These are phyloP conservation scores for Diplodia scrobiculata DNA, from an alignment of 2,329 filamentous ascomycete species.

Conservation along the genomic window DNA sequence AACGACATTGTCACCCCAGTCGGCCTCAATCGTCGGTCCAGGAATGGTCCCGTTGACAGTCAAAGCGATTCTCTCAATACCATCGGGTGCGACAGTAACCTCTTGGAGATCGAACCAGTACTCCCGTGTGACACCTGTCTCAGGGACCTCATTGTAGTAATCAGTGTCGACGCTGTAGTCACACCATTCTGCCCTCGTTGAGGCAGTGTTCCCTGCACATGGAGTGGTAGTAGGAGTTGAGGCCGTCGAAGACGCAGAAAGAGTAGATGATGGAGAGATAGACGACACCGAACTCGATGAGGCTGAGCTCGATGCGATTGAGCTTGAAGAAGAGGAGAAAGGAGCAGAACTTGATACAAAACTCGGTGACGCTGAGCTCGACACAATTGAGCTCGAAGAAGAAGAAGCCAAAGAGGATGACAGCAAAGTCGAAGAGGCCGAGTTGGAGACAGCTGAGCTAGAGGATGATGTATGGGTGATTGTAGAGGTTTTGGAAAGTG, in stretches of 20 bases:
- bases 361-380: background rate
- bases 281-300: background rate
- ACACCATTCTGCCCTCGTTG: slow-evolving; percentile 45
- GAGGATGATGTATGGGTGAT: background rate
- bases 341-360: background rate
- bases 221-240: background rate
- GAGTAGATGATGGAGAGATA: background rate
- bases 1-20: slow-evolving; percentile 52
- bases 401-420: background rate
- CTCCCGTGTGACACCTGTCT: slow-evolving; percentile 58
- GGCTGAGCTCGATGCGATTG: background rate
- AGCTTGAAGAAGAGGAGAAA: background rate
- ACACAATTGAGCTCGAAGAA: background rate
- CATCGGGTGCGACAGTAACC: slow-evolving; percentile 58
- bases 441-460: background rate
- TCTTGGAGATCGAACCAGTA: slow-evolving; percentile 60
- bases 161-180: slow-evolving; percentile 56
- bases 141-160: slow-evolving; percentile 54
- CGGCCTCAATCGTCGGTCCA: slow-evolving; percentile 32
- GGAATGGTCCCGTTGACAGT: slow-evolving; percentile 24
- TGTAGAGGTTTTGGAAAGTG: background rate
- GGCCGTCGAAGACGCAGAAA: slow-evolving; percentile 2
- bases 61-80: slow-evolving; percentile 49
- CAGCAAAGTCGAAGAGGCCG: background rate
- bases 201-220: slow-evolving; percentile 24